Base-by-base conservation (phyloP, 768 basidiomycete genomes). In the Suillus subaureus region DNA sequence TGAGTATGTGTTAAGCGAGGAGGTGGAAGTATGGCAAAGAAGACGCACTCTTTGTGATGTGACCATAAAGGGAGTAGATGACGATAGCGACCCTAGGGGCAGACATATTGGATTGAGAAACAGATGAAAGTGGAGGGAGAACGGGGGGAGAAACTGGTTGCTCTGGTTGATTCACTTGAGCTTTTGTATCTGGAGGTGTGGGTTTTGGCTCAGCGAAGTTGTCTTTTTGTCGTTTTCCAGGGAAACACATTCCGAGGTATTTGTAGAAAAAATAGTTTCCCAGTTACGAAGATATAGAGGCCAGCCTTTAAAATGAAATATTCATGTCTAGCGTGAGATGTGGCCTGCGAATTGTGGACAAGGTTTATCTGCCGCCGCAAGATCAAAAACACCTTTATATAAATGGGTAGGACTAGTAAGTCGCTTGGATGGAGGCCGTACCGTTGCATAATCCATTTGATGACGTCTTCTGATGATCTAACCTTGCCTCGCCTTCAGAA, bases 61-160 rank as follows among this genome's bases (percentile, higher is more conserved):
- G 83, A 45, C 84, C 84, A 66, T 85, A 85, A 67, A 85, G 72
- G 60, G 84, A 74, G 73, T 85, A 85, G 74, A 85, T 79, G 43
- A 83, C 67, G 68, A 83, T 83, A 43, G 82, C 83, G 43, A 84
- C 71, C 52, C 74, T 77, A 21, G 82, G 82, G 21, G 68, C 49
- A 13, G 77, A 67, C 69, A 67, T 70, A 8, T 42, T 45, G 39
- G 21, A 39, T 39, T 61, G 28, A 21, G 52, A 28, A 21, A 58
- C n/a, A 40, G 66, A 15, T 18, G 60, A 57, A 28, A 43, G 62
- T 15, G 65, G 39, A 5, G 65, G 43, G 42, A 66, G 12, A 28
- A 45, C 40, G 18, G 37, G 18, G 9, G 65, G 62, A 56, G 65
- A 52, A 37, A 63, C 51, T 28, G 68, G 35, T 40, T 49, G 58